Percentiles rank a stretch among this genome's conserved stretches.
phyloP scores from a whole-genome alignment of 805 yeast genomes.

The Jamesozyma piceae region DNA sequence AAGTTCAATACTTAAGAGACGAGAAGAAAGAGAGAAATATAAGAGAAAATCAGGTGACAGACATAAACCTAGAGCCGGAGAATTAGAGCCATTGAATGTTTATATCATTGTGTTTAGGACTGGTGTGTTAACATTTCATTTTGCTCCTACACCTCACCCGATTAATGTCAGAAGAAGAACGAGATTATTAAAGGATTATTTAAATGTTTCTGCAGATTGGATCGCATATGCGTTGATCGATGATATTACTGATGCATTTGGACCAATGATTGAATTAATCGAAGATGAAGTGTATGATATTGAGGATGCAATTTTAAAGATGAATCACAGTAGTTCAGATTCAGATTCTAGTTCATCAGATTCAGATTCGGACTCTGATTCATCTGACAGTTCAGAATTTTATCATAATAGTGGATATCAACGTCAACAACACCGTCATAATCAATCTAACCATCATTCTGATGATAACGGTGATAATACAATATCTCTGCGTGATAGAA shows the following conservation, averaged over 20 bases:
- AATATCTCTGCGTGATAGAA: background rate
- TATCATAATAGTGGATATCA: background rate
- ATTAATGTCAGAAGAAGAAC: constrained; percentile 92
- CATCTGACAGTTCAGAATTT: constrained; percentile 6
- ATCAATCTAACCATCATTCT: background rate
- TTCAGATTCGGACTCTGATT: constrained; percentile 18
- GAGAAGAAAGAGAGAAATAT: constrained; percentile 31
- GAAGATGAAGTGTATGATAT: constrained; percentile 92
- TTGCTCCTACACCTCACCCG: constrained; percentile 91
- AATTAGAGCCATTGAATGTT: constrained; percentile 81
- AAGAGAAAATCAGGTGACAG: constrained; percentile 38
- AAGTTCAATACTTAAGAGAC: constrained; percentile 22
- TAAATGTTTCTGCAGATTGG: constrained; percentile 92
- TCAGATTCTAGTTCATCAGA: constrained; percentile 33
- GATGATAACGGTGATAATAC: background rate
- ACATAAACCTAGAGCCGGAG: constrained; percentile 39
- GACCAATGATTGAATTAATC: constrained; percentile 89
- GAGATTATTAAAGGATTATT: constrained; percentile 72
- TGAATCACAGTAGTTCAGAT: constrained; percentile 61
- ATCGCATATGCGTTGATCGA: constrained; percentile 92
- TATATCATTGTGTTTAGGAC: constrained; percentile 85
- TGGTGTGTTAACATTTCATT: constrained; percentile 89
- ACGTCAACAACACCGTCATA: background rate
- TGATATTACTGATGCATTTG: constrained; percentile 95
- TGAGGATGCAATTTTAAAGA: constrained; percentile 78